Percentiles rank a stretch among this genome's conserved stretches.
Evolutionary conservation across 306 rosid species (phyloP).

Genomic region (Medicago truncatula): MtrunA17r5.0-ANR NC_053046.1:5358501-5359000

Average conservation of each 20-base stretch:
- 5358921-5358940: slow-evolving; percentile 82
- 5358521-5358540: slow-evolving; percentile 22
- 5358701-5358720: too few species aligned
- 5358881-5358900: slow-evolving; percentile 88
- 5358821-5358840: slow-evolving; percentile 97
- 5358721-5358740: slow-evolving; percentile 11
- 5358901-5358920: slow-evolving; percentile 95
- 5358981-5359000: slow-evolving; percentile 92
- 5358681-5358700: neutral
- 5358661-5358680: slow-evolving; percentile 11
- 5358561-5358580: slow-evolving; percentile 13
- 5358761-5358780: slow-evolving; percentile 56
- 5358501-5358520: slow-evolving; percentile 20
- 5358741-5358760: slow-evolving; percentile 17
- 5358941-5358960: slow-evolving; percentile 99
- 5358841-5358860: slow-evolving; percentile 86
- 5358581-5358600: slow-evolving; percentile 25
- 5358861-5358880: slow-evolving; percentile 85
- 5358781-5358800: slow-evolving; percentile 95
- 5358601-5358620: slow-evolving; percentile 30
- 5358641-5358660: slow-evolving; percentile 12
- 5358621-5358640: slow-evolving; percentile 27
- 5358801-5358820: slow-evolving; percentile 97
- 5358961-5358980: slow-evolving; percentile 92
- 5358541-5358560: slow-evolving; percentile 23